Evolutionary conservation across 495 filamentous ascomycete species (phyloP).

Genomic region (Beverwykella pulmonaria): DNA sequence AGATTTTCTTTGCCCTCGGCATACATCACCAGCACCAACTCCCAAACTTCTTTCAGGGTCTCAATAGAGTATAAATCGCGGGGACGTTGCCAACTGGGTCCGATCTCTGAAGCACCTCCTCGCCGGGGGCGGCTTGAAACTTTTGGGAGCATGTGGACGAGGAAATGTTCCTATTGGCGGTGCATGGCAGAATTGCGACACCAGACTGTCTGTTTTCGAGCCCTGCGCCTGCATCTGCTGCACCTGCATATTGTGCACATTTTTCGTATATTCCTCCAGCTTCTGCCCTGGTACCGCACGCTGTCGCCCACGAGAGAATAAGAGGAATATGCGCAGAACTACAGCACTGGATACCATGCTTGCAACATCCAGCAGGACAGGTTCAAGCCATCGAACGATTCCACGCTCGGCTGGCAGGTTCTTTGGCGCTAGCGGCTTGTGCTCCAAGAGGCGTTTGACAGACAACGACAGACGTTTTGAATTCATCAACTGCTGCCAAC

Average conservation of each 20-base stretch:
- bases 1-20: no score
- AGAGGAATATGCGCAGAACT: no score
- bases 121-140: background rate
- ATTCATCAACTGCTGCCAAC: background rate
- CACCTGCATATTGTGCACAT: background rate
- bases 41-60: background rate
- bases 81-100: background rate
- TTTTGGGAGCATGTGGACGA: background rate
- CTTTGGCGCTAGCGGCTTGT: background rate
- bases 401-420: background rate
- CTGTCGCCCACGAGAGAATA: no score
- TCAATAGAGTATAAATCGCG: background rate
- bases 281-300: no score
- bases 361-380: no score
- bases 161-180: background rate
- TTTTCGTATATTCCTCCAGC: no score
- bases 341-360: no score
- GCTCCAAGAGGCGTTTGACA: background rate
- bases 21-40: no score
- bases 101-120: background rate
- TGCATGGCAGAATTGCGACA: background rate
- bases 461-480: background rate
- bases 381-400: no score
- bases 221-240: no score
- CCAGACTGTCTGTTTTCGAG: background rate